Evolutionary conservation across 176 grass and related monocot species (phyloP).

Genomic region (Oryza meridionalis): DNA sequence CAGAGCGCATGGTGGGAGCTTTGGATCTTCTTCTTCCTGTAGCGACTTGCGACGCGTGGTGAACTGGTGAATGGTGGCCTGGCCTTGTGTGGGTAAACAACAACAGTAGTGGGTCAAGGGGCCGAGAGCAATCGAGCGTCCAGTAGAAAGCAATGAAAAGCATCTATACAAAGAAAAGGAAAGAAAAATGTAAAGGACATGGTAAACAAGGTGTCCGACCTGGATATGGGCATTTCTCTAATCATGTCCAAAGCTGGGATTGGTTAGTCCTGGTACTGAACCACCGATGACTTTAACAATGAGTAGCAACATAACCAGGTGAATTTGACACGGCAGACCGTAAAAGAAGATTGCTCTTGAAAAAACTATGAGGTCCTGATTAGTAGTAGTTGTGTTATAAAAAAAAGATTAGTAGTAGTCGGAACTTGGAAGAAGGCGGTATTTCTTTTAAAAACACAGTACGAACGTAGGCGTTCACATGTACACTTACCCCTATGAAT

Average conservation of each 20-base stretch:
- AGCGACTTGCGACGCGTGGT: slow-evolving; percentile 45
- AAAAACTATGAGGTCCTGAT: neutral
- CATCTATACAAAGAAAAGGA: neutral
- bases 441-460: too few species aligned
- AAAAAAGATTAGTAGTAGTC: too few species aligned
- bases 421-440: too few species aligned
- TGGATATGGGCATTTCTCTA: neutral
- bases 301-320: neutral
- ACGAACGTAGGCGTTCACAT: too few species aligned
- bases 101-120: neutral
- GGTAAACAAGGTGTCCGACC: neutral
- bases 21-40: neutral
- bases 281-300: too few species aligned
- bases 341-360: neutral
- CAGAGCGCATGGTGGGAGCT: neutral
- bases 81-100: neutral
- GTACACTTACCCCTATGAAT: too few species aligned
- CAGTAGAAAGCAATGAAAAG: neutral
- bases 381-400: too few species aligned
- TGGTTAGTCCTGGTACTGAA: neutral
- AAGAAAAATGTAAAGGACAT: neutral
- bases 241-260: neutral
- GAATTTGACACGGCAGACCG: neutral
- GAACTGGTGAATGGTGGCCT: neutral
- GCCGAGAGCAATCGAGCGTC: neutral